phyloP scores from a whole-genome alignment of 805 yeast species.

The Hagleromyces aurorensis region DNA sequence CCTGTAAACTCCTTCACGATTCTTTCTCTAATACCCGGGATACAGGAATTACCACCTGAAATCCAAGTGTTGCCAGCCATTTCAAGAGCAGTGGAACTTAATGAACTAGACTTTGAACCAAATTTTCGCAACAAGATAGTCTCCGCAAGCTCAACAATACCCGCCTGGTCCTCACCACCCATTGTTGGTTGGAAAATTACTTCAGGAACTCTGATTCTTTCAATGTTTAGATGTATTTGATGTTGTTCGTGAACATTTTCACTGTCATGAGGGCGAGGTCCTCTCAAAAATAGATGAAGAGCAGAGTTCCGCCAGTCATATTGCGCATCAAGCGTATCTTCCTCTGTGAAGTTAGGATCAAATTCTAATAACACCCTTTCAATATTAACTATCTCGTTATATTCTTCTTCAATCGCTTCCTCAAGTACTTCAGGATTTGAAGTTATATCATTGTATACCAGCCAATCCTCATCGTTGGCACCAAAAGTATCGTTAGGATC shows the following conservation, averaged over 20 bases:
- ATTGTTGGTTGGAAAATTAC: conserved; percentile 86
- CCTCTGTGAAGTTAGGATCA: conserved; percentile 81
- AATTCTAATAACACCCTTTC: conserved; percentile 71
- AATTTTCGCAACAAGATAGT: conserved; percentile 55
- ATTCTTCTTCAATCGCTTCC: conserved; percentile 72
- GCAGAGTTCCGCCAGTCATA: conserved; percentile 79
- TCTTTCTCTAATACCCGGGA: conserved; percentile 61
- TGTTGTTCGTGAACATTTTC: conserved; percentile 81
- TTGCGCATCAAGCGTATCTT: conserved; percentile 73
- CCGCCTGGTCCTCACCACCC: conserved; percentile 95
- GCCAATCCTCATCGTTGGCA: conserved; percentile 94
- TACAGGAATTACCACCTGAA: conserved; percentile 76
- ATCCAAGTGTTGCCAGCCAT: conserved; percentile 56
- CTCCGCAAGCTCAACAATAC: conserved; percentile 70
- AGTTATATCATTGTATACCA: conserved; percentile 76
- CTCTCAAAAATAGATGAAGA: conserved; percentile 79
- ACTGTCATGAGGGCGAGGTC: conserved; percentile 78
- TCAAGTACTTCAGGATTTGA: conserved; percentile 55
- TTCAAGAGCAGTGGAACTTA: conserved; percentile 24
- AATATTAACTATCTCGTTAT: conserved; percentile 46
- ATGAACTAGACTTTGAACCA: conserved; percentile 45
- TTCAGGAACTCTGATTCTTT: conserved; percentile 88
- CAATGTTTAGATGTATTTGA: conserved; percentile 85
- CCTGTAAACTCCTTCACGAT: conserved; percentile 59
- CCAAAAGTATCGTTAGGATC: conserved; percentile 94